Evolutionary conservation across 2,329 filamentous ascomycete genomes (phyloP).

Genomic region (Rhexocercosporidium sp.): DNA sequence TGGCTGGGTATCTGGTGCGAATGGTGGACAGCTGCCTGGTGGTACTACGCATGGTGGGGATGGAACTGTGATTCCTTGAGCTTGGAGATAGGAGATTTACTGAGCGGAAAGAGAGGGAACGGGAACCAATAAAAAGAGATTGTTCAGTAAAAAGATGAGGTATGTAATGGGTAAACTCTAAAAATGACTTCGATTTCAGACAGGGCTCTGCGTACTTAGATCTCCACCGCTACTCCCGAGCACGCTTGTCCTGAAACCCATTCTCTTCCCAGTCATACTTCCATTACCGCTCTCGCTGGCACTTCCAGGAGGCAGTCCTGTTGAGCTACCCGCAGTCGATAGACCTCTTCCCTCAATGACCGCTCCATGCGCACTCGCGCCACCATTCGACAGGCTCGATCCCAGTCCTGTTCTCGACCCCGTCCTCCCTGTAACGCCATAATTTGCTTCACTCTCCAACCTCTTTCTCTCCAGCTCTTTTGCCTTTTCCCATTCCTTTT

Average conservation of each 20-base stretch:
- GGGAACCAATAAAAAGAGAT: neutral
- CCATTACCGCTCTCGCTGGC: neutral
- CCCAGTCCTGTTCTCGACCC: neutral
- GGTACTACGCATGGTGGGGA: neutral
- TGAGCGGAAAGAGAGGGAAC: neutral
- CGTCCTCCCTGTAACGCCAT: neutral
- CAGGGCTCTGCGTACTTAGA: neutral
- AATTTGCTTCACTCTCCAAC: neutral
- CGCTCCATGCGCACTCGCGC: neutral
- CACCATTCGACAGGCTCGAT: neutral
- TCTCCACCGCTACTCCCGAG: neutral
- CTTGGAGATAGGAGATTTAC: too few relatives aligned
- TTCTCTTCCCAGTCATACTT: neutral
- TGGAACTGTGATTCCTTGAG: constrained; percentile 3
- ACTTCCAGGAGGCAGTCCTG: neutral
- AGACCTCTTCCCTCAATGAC: neutral
- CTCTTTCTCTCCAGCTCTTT: neutral
- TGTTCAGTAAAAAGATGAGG: too few relatives aligned
- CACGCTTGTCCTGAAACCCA: neutral
- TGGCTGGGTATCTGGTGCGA: constrained; percentile 1
- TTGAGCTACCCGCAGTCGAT: constrained; percentile 1
- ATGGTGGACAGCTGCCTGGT: neutral
- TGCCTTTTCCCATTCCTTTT: neutral
- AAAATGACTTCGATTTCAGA: neutral
- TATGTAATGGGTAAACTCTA: neutral